phyloP scores from a whole-genome alignment of 768 basidiomycete genomes.

The Royoungia palumana region DNA sequence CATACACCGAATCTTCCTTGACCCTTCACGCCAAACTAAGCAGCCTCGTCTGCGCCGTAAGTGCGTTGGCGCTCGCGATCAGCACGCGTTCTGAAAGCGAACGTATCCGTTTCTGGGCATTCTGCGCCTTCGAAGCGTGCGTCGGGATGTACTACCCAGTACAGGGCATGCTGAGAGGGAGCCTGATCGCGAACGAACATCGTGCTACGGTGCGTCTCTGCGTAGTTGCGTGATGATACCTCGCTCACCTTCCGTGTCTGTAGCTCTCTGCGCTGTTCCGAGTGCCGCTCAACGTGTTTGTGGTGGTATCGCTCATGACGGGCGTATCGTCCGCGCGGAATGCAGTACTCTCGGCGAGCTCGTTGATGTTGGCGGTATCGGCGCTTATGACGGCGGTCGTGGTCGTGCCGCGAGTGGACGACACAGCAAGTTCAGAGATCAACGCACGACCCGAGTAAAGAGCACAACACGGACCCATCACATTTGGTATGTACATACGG shows the following conservation, averaged over 20 bases:
- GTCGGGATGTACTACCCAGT: constrained; percentile 80
- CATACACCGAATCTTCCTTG: constrained; percentile 39
- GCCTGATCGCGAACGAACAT: constrained; percentile 65
- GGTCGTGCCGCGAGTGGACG: constrained; percentile 38
- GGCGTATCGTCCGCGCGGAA: constrained; percentile 64
- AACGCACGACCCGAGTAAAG: constrained; percentile 12
- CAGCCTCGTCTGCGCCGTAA: constrained; percentile 56
- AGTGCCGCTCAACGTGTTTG: constrained; percentile 72
- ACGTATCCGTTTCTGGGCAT: constrained; percentile 62
- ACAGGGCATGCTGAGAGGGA: constrained; percentile 69
- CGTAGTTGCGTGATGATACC: background rate
- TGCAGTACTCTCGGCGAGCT: constrained; percentile 56
- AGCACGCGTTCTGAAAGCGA: constrained; percentile 45
- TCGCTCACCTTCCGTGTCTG: background rate
- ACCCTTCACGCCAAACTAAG: constrained; percentile 65
- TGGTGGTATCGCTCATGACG: constrained; percentile 63
- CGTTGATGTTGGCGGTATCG: constrained; percentile 55
- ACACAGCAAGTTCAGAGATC: constrained; percentile 13
- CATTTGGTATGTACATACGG: too few relatives aligned
- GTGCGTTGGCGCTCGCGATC: constrained; percentile 52
- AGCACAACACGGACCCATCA: background rate
- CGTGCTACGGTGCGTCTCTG: constrained; percentile 60
- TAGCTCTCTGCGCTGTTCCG: constrained; percentile 70
- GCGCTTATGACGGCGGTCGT: constrained; percentile 54
- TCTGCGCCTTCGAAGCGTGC: constrained; percentile 72